phyloP scores from a whole-genome alignment of 768 basidiomycete genomes.

The Rickenella mellea region DNA sequence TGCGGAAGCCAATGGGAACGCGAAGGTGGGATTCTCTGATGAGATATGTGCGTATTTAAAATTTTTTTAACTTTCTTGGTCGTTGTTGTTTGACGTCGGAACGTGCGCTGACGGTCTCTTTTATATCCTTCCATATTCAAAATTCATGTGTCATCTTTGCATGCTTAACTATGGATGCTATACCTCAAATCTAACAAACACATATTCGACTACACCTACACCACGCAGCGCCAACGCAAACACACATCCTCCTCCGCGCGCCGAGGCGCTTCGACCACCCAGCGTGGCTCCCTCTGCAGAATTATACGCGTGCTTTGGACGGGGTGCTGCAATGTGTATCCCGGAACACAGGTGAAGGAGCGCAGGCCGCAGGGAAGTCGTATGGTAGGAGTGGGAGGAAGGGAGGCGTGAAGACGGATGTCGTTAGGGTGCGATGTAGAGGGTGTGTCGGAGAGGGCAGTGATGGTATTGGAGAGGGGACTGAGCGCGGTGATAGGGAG shows the following conservation, averaged over 20 bases:
- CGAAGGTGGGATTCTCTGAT: conserved; percentile 27
- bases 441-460: conserved; percentile 3
- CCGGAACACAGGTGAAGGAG: conserved; percentile 19
- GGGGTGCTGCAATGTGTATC: conserved; percentile 23
- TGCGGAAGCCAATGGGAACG: conserved; percentile 33
- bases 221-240: conserved; percentile 37
- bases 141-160: too few relatives aligned
- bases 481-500: conserved; percentile 4
- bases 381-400: conserved; percentile 19
- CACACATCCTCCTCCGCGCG: conserved; percentile 35
- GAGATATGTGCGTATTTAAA: conserved; percentile 26
- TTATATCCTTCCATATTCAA: neutral
- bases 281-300: conserved; percentile 38
- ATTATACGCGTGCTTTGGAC: conserved; percentile 28
- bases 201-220: too few relatives aligned
- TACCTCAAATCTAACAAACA: too few relatives aligned
- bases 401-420: conserved; percentile 24
- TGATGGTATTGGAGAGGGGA: neutral
- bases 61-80: neutral
- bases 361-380: conserved; percentile 13
- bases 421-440: conserved; percentile 29
- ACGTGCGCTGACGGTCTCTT: neutral
- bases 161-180: too few relatives aligned
- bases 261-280: conserved; percentile 38
- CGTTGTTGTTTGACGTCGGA: neutral